phyloP scores from a whole-genome alignment of 768 basidiomycete genomes.

The Coprinopsis strossmayeri region DNA sequence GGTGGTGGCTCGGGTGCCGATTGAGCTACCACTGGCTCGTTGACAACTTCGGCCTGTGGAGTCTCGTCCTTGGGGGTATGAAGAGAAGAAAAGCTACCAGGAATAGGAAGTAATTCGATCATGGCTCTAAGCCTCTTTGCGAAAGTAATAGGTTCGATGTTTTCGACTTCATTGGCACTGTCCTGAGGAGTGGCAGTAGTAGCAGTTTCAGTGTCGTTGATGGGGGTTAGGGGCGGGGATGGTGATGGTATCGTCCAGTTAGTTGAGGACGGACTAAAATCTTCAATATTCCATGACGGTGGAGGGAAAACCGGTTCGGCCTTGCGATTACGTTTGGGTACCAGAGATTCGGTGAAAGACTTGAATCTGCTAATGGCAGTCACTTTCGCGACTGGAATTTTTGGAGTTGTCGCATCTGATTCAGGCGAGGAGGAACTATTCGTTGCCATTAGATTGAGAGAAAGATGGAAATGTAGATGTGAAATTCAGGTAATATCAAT shows the following conservation, averaged over 20 bases:
- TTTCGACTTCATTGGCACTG: slow-evolving; percentile 8
- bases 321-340: slow-evolving; percentile 13
- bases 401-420: background rate
- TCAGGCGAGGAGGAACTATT: background rate
- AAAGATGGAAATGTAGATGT: background rate
- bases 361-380: slow-evolving; percentile 30
- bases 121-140: slow-evolving; percentile 29
- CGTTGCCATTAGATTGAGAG: background rate
- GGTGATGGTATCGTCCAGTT: slow-evolving; percentile 1
- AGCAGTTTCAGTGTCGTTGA: slow-evolving; percentile 5
- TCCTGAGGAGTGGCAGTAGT: slow-evolving; percentile 9
- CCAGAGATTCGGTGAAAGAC: slow-evolving; percentile 23
- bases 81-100: slow-evolving; percentile 18
- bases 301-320: slow-evolving; percentile 32
- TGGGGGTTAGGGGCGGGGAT: slow-evolving; percentile 6
- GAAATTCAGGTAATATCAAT: background rate
- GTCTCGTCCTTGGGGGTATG: slow-evolving; percentile 12
- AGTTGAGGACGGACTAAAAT: slow-evolving; percentile 15
- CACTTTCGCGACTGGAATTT: slow-evolving; percentile 26
- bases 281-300: slow-evolving; percentile 39
- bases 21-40: background rate
- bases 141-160: slow-evolving; percentile 29
- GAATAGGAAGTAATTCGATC: slow-evolving; percentile 30
- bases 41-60: too few relatives aligned
- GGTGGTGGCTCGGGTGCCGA: slow-evolving; percentile 22